Base-by-base conservation (phyloP, 2,329 filamentous ascomycete genomes). In the Ophiostoma ulmi region DNA sequence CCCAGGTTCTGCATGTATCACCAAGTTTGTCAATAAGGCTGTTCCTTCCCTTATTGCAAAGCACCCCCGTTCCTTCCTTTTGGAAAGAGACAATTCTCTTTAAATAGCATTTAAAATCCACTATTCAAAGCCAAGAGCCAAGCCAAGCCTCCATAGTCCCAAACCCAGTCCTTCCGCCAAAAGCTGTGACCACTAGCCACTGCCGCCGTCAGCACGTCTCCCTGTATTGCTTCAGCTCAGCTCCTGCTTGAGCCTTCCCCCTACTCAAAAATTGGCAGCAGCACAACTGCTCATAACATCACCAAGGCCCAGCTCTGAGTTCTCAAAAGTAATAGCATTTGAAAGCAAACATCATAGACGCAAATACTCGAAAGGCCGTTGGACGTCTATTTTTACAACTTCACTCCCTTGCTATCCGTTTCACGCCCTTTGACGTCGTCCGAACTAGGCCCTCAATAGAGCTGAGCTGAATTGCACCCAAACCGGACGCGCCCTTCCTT, bases 201-300 rank as follows among this genome's bases (percentile, higher is more conserved):
- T 22, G 52, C 8, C 52, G 52, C 52, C 52, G 22, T 52, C n/a
- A 38, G 61, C 64, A n/a, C n/a, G 11, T 48, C 52, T 70, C 31
- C 48, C 69, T 70, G 44, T 44, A n/a, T 38, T 36, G 39, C 17
- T 14, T 67, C 63, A 67, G 64, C 64, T 67, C 22, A 26, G 41
- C 63, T 22, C 69, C 44, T 67, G 61, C 44, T 20, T 5, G 44
- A 48, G 69, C 69, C 69, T 70, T 67, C 64, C 69, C 69, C 69
- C 38, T 44, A 61, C 58, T 31, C 36, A 5, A 58, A 63, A 63
- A 70, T 70, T 67, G 64, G 61, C 69, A 44, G 31, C 17, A n/a
- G n/a, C 22, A 36, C 38, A n/a, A 22, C 22, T 64, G 36, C 55
- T 52, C 31, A n/a, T n/a, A 36, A 48, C 44, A 48, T n/a, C 44